Percentiles rank a stretch among this genome's conserved stretches.
phyloP scores from a whole-genome alignment of 768 basidiomycete genomes.

The Kockovaella imperatae region DNA sequence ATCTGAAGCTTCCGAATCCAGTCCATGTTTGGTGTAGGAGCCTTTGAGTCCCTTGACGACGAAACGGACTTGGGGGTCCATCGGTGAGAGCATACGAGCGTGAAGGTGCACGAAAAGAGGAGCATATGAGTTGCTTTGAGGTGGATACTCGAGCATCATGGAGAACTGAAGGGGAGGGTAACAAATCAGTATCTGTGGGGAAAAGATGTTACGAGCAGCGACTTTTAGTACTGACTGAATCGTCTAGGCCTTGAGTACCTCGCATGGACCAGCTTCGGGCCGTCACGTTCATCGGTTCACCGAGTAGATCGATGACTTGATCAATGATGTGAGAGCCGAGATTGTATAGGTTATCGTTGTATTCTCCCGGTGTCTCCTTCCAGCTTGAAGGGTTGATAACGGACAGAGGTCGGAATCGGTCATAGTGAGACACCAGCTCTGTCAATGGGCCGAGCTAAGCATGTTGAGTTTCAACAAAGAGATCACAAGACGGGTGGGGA shows the following conservation, averaged over 20 bases:
- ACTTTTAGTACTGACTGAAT: constrained; percentile 33
- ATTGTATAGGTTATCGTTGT: constrained; percentile 64
- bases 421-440: constrained; percentile 33
- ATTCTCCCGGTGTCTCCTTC: constrained; percentile 64
- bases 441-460: constrained; percentile 48
- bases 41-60: constrained; percentile 64
- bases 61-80: constrained; percentile 62
- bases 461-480: neutral
- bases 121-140: constrained; percentile 14
- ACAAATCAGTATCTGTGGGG: neutral
- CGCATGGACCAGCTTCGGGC: constrained; percentile 18
- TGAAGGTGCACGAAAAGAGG: constrained; percentile 63
- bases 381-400: constrained; percentile 45
- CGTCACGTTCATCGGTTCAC: constrained; percentile 60
- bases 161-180: constrained; percentile 43
- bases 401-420: constrained; percentile 56
- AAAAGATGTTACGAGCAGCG: neutral
- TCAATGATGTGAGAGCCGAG: constrained; percentile 75
- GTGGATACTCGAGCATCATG: constrained; percentile 38
- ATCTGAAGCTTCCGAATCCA: constrained; percentile 76
- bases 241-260: constrained; percentile 45
- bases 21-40: constrained; percentile 64
- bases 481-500: neutral
- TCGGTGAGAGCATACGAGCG: constrained; percentile 62
- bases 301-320: constrained; percentile 67